Evolutionary conservation across 2,329 filamentous ascomycete genomes (phyloP).

Genomic region (Sporothrix pseudoabietina): DNA sequence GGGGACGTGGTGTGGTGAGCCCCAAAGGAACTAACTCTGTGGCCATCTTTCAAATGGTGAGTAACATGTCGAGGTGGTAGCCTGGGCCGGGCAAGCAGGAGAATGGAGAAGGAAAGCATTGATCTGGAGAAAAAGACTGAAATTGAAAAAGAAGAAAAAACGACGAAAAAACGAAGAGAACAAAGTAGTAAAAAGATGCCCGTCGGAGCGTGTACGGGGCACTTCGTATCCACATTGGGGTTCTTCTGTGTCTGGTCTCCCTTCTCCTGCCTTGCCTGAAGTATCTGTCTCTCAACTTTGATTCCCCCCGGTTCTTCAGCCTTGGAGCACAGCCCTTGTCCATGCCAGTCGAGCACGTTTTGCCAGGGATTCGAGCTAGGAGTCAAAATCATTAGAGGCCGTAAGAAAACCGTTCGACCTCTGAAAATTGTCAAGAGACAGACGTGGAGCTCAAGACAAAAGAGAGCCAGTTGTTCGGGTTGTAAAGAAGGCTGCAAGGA

Average conservation of each 20-base stretch:
- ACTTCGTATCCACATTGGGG: constrained; percentile 12
- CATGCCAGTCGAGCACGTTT: constrained; percentile 12
- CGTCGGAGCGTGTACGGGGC: neutral
- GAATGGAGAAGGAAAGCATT: neutral
- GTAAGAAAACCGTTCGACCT: neutral
- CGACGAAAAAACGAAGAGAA: too few species aligned
- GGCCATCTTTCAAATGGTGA: neutral
- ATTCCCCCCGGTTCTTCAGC: neutral
- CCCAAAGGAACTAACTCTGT: neutral
- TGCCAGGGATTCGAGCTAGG: neutral
- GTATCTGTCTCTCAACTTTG: neutral
- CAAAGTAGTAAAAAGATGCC: neutral
- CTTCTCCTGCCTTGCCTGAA: neutral
- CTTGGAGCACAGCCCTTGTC: constrained; percentile 24
- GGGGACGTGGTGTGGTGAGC: neutral
- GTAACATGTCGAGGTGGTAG: constrained; percentile 14
- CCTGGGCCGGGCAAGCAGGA: neutral
- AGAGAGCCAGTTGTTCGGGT: neutral
- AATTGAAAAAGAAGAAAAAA: neutral
- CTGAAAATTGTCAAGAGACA: neutral
- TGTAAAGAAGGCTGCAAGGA: neutral
- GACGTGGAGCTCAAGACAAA: neutral
- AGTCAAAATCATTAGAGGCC: neutral
- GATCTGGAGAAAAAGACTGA: neutral
- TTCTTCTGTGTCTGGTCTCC: neutral